Evolutionary conservation across 176 grass and related monocot genomes (phyloP), one percentile per base, ranked within the genome.

Genomic region (Pharus latifolius): DNA sequence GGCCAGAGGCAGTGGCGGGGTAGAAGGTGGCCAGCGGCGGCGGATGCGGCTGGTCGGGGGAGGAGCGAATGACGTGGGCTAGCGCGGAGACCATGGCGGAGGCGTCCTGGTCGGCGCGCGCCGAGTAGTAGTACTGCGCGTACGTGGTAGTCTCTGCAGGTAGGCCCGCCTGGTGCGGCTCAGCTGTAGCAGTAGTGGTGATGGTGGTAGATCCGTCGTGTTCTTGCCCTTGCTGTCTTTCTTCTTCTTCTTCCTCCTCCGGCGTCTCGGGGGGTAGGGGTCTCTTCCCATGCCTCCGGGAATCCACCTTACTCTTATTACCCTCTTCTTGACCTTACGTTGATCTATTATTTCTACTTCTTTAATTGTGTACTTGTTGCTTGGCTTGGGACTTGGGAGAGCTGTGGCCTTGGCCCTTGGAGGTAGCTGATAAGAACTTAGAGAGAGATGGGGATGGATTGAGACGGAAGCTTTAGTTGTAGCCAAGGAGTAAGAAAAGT

Each of bases 241-340:
- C 27, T 64, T 14, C 64, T 40, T 77, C 74, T 15, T 80, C 72
- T 50, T 88, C 88, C 44, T 74, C 83, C 59, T 80, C 80, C n/a
- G n/a, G n/a, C n/a, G n/a, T n/a, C 54, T 79, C 74, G 47, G 90
- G 76, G 28, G 87, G 85, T 46, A 99, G 84, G 56, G 96, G 65
- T 72, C 96, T 84, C 90, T 95, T 99, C 49, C 90, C 90, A 99
- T 91, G 76, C 65, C 84, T 43, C 72, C 82, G 79, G 67, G 92
- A 87, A 92, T 95, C 96, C 87, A 94, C 91, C 79, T 44, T 76
- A 76, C n/a, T n/a, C n/a, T n/a, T n/a, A n/a, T n/a, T n/a, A n/a
- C n/a, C 44, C 1, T 22, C 50, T 40, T 16, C 17, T 10, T 54
- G n/a, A n/a, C n/a, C n/a, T n/a, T n/a, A n/a, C n/a, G n/a, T n/a